Conservation (phyloP, 441 rosid species). For the Gossypium davidsonii region DNA sequence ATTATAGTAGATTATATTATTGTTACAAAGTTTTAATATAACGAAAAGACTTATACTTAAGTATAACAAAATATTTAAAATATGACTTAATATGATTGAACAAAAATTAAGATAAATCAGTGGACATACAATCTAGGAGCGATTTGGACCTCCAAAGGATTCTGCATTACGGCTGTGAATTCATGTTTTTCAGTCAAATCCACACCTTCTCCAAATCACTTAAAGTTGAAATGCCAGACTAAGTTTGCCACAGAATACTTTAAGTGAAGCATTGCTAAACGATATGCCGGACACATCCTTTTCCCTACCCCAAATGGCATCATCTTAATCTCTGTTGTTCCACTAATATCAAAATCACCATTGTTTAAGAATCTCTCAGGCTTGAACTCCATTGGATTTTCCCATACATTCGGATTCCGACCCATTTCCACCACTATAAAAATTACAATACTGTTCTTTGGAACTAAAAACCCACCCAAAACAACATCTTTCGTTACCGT, state of each 20-base stretch:
- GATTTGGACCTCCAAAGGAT: conserved; percentile 23
- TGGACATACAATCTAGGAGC: not conserved
- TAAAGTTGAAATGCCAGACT: conserved; percentile 19
- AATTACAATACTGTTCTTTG: conserved; percentile 3
- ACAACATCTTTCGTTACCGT: conserved; percentile 2
- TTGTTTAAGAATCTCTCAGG: not conserved
- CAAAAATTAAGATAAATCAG: not conserved
- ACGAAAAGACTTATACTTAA: too few species aligned
- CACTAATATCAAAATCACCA: not conserved
- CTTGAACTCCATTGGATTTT: not conserved
- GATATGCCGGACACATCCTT: not conserved
- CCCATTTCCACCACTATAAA: not conserved
- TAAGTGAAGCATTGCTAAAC: not conserved
- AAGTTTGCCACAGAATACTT: not conserved
- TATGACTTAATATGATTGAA: too few species aligned
- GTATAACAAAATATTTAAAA: too few species aligned
- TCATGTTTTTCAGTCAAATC: conserved; percentile 31
- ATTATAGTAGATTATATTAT: too few species aligned
- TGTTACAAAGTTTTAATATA: too few species aligned
- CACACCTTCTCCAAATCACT: conserved; percentile 23
- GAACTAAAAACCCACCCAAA: not conserved
- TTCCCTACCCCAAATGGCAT: not conserved
- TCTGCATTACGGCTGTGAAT: conserved; percentile 30
- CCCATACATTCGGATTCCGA: not conserved
- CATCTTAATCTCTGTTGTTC: not conserved